Evolutionary conservation across 202 grass and related monocot genomes (phyloP).

Genomic region (Saccharum hybrid): DNA sequence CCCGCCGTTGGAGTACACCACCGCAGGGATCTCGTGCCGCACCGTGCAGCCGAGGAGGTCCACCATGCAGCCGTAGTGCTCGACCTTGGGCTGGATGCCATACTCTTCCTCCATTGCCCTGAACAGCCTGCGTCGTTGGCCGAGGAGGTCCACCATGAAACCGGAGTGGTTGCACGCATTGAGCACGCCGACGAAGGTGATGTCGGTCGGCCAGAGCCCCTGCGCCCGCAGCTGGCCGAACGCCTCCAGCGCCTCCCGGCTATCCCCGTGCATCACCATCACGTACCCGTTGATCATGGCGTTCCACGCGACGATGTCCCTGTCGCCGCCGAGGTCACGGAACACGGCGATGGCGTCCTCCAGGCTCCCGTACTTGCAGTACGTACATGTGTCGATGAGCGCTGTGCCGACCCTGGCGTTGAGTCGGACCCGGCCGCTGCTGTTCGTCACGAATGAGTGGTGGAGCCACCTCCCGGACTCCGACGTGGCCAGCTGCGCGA

Average conservation of each 20-base stretch:
- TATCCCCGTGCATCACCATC: conserved; percentile 63
- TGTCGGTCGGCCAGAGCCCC: conserved; percentile 70
- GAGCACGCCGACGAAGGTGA: conserved; percentile 87
- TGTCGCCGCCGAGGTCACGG: conserved; percentile 46
- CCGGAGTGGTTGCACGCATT: conserved; percentile 89
- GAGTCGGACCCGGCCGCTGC: conserved; percentile 36
- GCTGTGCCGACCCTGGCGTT: conserved; percentile 78
- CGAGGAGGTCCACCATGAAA: conserved; percentile 39
- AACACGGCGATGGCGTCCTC: conserved; percentile 79
- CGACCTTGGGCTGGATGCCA: conserved; percentile 74
- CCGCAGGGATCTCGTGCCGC: too few species aligned
- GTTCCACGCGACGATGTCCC: conserved; percentile 76
- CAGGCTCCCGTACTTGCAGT: conserved; percentile 81
- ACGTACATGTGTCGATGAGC: conserved; percentile 88
- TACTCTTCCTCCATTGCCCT: conserved; percentile 63
- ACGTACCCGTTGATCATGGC: conserved; percentile 90
- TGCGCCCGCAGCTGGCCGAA: conserved; percentile 44
- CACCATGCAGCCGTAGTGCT: conserved; percentile 91
- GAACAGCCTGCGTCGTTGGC: conserved; percentile 57
- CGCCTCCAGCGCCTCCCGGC: conserved; percentile 54
- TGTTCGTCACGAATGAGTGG: conserved; percentile 60
- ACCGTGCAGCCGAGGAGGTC: conserved; percentile 66
- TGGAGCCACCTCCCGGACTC: conserved; percentile 85
- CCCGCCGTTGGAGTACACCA: too few species aligned
- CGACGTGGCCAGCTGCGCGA: conserved; percentile 66